Base-by-base conservation (phyloP, 257 asterid species). In the Solanum chiquidenum region DNA sequence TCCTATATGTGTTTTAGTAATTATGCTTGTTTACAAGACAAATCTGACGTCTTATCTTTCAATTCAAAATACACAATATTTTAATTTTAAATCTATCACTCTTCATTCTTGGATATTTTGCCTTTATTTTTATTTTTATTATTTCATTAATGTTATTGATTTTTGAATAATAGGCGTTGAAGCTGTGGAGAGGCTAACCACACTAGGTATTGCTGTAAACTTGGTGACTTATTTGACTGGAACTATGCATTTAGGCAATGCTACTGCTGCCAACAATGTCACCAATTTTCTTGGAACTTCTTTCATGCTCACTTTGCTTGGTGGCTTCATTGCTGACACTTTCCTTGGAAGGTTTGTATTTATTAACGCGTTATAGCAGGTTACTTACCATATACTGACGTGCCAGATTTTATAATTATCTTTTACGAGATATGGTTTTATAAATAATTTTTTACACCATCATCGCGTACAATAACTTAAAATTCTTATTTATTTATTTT, bases 161-260 rank as follows among this genome's bases (percentile, higher is more conserved):
- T 33, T 35, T 35, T 29, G 0, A 4, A 29, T 18, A 18, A 74
- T 74, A 94, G 98, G 94, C 35, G 95, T 91, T 1, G 99, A 96
- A 92, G 92, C 89, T 7, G 91, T 93, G 38, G 98, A 96, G 92
- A 92, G 99, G 93, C 86, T 96, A 37, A 94, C 98, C 12, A 96
- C 99, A 74, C 92, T 96, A 0, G 98, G 99, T 16, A 96, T 96
- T 84, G 99, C 97, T 0, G 98, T 96, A 23, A 96, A 96, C 86
- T 91, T 96, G 58, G 96, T 96, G 73, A 96, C 98, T 1, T 96
- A 96, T 58, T 88, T 96, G 91, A 95, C 97, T 1, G 92, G 93
- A 4, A 96, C 99, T 72, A 96, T 96, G 99, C 98, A 96, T 87
- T 90, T 95, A 93, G 98, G 99, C 38, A 95, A 93, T 90, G 98